Evolutionary conservation across 305 asterid genomes (phyloP).

Genomic region (Fraxinus sp.): DNA sequence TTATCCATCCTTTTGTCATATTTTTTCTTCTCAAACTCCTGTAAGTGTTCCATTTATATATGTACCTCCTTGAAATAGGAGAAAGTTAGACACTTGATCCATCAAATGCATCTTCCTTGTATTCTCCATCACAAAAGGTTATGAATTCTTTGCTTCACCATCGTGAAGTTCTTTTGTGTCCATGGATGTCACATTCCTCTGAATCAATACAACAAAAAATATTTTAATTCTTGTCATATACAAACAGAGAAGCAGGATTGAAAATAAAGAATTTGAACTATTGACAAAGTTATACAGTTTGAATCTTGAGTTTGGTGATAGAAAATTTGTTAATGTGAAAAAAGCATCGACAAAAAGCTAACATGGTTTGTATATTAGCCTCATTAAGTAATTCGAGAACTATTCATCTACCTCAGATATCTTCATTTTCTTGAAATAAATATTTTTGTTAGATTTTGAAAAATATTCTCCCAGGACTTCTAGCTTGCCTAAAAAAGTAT

Average conservation of each 20-base stretch:
- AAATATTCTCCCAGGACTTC: neutral
- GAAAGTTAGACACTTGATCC: neutral
- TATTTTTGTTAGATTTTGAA: neutral
- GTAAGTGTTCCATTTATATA: neutral
- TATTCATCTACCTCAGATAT: neutral
- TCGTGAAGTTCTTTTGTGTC: neutral
- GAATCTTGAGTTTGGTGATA: neutral
- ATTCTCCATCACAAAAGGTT: neutral
- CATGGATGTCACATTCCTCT: neutral
- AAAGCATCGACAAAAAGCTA: neutral
- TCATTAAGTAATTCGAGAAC: neutral
- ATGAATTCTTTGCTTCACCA: neutral
- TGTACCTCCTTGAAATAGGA: neutral
- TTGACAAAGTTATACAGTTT: neutral
- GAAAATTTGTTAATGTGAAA: neutral
- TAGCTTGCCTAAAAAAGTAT: neutral
- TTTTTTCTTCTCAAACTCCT: neutral
- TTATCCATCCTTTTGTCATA: neutral
- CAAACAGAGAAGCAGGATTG: neutral
- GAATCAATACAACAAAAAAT: neutral
- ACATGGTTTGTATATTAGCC: neutral
- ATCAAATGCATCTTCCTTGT: neutral
- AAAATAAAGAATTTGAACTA: neutral
- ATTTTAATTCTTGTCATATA: neutral
- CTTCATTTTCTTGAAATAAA: neutral